Evolutionary conservation across 345 rosid species (phyloP), one percentile per base, ranked within the genome.

Genomic region (Cochlearia excelsa): DNA sequence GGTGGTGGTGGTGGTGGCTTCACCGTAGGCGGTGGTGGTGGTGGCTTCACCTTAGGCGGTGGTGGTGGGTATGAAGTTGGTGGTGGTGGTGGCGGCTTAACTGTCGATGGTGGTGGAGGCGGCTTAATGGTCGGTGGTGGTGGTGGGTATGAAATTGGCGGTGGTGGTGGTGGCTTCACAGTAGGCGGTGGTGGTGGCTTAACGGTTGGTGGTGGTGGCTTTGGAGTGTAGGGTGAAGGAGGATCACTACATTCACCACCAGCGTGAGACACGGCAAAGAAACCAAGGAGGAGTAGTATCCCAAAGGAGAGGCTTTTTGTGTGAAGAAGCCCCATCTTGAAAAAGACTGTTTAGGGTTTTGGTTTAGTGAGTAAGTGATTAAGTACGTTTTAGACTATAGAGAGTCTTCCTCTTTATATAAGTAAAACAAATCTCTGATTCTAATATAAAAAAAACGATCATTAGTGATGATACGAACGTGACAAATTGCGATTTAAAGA

Each of bases 111-210:
- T 16, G 23, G 34, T 27, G 7, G n/a, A 4, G 82, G 86, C 6
- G 86, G 79, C 31, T 72, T 74, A 3, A 67, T 62, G 9, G 39
- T 4, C 23, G 82, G 87, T 0, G 71, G 77, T 26, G 55, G 23
- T 16, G 23, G 23, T 16, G 23, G 23, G 23, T 16, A 16, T 16
- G 23, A 16, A 16, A 16, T 72, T 26, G 85, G 80, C 35, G 64
- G 84, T 0, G 71, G 77, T 16, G 54, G 69, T 28, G 85, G 80
- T 29, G 64, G 67, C 9, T 78, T 76, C 0, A 65, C 50, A 33
- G 35, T 33, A 16, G 81, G 77, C 35, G 46, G 79, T 47, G 54
- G 64, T 4, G 87, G 87, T 1, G 84, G 79, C 26, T 65, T 58
- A 4, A 46, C 11, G 1, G 83, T 74, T n/a, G 52, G 64, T 63